Evolutionary conservation across 176 grass and related monocot species (phyloP), one percentile per base, ranked within the genome.

Genomic region (Coix lacrymajobi): DNA sequence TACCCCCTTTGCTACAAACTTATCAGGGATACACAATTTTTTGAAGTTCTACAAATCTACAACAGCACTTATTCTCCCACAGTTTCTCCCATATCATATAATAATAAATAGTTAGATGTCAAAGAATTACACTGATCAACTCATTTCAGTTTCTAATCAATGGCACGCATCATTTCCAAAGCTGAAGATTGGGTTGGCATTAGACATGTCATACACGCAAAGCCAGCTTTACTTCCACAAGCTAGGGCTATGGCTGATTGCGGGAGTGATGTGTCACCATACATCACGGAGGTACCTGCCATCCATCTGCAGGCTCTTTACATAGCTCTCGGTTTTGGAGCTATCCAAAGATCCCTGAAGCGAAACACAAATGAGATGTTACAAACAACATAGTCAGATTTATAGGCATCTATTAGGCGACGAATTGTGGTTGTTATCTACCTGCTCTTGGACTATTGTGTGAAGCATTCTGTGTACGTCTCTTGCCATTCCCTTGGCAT

Each of bases 401-500:
- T 31, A 31, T 45, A 29, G 22, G 13, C 71, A 43, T 28, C 32
- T 11, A 20, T 7, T 10, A 4, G 24, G 3, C 7, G 40, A 26
- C 33, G n/a, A 38, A 11, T 45, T 9, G 2, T 4, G 1, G 24
- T 26, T 6, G 48, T 68, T 62, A 22, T 20, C 1, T 79, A 98
- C 95, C 92, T 98, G 90, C 44, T 98, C 87, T 79, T 98, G 92
- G 66, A 94, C 90, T 81, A 98, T 85, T 78, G 90, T 98, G 36
- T 95, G 95, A 31, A 98, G 86, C 62, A 89, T 73, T 61, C 95
- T 88, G 77, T 98, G 92, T 62, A 98, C 95, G 54, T 98, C 95
- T 85, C 87, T 91, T 32, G 95, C 95, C 92, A 98, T 98, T 38
- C 95, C 92, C 80, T 98, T 98, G 13, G 95, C 95, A 79, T 98